A percentile compares a stretch with the other conserved stretches of the same genome.
Evolutionary conservation across 371 early-diverging fungal genomes (phyloP).

Genomic region (Mortierella sp.): DNA sequence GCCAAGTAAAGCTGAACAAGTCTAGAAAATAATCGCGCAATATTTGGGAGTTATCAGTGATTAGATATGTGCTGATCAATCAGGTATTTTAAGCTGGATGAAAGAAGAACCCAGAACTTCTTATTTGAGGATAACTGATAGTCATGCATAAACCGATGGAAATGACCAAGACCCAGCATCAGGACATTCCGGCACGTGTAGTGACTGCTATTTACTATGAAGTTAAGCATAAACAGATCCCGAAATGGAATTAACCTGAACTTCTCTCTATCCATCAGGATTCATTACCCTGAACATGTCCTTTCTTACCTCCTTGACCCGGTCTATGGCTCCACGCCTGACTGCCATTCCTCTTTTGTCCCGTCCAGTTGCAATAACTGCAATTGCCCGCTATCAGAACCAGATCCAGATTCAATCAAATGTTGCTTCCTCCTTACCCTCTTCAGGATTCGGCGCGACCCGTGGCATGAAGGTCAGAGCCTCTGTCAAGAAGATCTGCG

Average conservation of each 20-base stretch:
- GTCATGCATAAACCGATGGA: too few relatives aligned
- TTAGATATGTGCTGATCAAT: too few relatives aligned
- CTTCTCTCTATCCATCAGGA: neutral
- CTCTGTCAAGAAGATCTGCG: slow-evolving; percentile 86
- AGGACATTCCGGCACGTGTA: neutral
- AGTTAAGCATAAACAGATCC: slow-evolving; percentile 2
- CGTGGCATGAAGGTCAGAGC: slow-evolving; percentile 89
- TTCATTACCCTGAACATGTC: slow-evolving; percentile 18
- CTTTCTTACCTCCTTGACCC: slow-evolving; percentile 29
- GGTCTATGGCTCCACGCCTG: slow-evolving; percentile 40
- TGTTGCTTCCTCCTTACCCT: slow-evolving; percentile 51
- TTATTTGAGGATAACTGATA: too few relatives aligned
- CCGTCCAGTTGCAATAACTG: slow-evolving; percentile 30
- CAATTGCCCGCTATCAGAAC: slow-evolving; percentile 27
- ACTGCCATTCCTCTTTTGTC: slow-evolving; percentile 15
- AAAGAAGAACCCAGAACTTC: too few relatives aligned
- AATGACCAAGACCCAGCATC: too few relatives aligned
- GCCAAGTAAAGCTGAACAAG: too few relatives aligned
- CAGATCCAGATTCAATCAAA: slow-evolving; percentile 26
- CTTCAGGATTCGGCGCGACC: slow-evolving; percentile 57
- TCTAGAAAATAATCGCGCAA: too few relatives aligned
- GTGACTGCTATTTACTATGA: neutral
- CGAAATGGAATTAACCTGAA: neutral
- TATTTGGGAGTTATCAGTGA: too few relatives aligned
- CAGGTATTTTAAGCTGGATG: too few relatives aligned